These are phyloP conservation scores for Globisporangium cederbergense DNA, from an alignment of 352 stramenopile species.

Conservation along the genomic window DNA sequence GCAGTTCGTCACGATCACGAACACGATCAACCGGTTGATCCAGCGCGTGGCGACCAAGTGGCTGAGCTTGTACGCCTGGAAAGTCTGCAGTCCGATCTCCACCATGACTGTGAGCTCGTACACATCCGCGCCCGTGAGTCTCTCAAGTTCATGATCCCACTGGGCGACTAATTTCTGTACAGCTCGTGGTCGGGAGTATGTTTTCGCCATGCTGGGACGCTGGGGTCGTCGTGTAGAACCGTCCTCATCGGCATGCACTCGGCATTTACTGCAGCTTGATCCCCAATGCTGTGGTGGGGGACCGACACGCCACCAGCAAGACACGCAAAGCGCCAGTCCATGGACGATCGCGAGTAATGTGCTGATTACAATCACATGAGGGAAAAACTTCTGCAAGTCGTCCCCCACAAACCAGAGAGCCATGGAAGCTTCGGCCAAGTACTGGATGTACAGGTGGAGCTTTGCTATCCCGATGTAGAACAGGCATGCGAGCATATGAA, in stretches of 20 bases:
- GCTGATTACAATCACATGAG: not conserved
- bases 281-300: not conserved
- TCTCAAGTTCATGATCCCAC: constrained; percentile 2
- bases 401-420: not conserved
- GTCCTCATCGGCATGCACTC: too few species aligned
- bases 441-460: not conserved
- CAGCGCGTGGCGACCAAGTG: constrained; percentile 9
- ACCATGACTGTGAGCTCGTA: constrained; percentile 13
- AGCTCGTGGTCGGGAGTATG: not conserved
- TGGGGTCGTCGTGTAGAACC: too few species aligned
- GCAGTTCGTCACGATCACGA: constrained; percentile 24
- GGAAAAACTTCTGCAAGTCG: not conserved
- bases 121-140: not conserved
- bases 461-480: not conserved
- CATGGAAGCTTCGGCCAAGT: too few species aligned
- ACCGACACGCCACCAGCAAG: constrained; percentile 1
- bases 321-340: not conserved
- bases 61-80: not conserved
- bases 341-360: not conserved
- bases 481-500: not conserved
- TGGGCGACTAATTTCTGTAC: not conserved
- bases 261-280: not conserved
- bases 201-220: too few species aligned
- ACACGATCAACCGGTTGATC: constrained; percentile 6
- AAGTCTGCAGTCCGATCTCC: constrained; percentile 7